phyloP scores from a whole-genome alignment of 768 basidiomycete species.

The Tulasnella sp. region DNA sequence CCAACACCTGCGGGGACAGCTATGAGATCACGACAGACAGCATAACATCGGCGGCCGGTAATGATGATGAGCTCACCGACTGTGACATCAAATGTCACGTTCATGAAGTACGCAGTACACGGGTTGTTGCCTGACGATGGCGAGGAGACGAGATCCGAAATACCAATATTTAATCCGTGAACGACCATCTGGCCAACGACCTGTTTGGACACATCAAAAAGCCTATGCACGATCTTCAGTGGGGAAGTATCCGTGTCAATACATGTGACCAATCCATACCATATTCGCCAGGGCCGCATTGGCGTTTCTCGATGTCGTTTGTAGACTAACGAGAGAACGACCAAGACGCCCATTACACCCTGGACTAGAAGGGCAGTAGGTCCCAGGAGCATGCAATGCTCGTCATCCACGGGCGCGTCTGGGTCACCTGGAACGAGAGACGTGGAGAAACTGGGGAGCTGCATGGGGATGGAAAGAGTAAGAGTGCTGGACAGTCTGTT shows the following conservation, averaged over 20 bases:
- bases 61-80: constrained; percentile 45
- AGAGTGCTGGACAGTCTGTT: background rate
- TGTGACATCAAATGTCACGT: constrained; percentile 86
- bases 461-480: background rate
- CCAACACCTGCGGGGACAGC: constrained; percentile 53
- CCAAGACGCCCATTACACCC: constrained; percentile 79
- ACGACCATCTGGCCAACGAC: constrained; percentile 76
- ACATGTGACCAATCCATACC: constrained; percentile 37
- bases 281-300: constrained; percentile 86
- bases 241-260: background rate
- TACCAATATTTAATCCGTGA: constrained; percentile 65
- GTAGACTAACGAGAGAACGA: constrained; percentile 75
- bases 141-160: constrained; percentile 62
- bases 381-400: constrained; percentile 37
- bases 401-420: constrained; percentile 32
- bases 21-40: background rate
- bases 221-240: constrained; percentile 35
- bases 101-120: constrained; percentile 85
- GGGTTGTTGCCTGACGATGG: constrained; percentile 53
- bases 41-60: background rate
- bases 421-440: background rate
- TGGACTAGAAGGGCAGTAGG: constrained; percentile 54
- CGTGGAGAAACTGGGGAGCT: background rate
- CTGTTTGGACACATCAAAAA: constrained; percentile 92
- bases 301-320: constrained; percentile 81